Evolutionary conservation across 345 rosid species (phyloP).

Genomic region (Raphanus raphanistrum): DNA sequence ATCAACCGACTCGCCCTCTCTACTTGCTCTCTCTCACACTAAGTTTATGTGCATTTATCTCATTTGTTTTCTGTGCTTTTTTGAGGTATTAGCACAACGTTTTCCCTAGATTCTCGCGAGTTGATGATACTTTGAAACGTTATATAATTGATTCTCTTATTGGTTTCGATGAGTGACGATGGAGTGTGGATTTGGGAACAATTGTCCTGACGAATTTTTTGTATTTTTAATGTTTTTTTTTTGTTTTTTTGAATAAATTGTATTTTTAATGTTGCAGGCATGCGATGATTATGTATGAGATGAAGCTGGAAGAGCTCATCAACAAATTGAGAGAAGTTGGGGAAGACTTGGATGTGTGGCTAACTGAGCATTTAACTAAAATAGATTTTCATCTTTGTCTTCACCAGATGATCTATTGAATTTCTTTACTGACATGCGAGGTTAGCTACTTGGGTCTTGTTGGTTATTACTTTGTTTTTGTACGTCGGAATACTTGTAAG

Average conservation of each 20-base stretch:
- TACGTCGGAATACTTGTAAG: constrained; percentile 67
- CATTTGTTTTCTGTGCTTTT: background rate
- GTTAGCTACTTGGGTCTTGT: constrained; percentile 39
- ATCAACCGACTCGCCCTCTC: constrained; percentile 66
- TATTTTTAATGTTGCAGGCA: constrained; percentile 43
- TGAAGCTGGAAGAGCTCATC: constrained; percentile 67
- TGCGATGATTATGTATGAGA: constrained; percentile 76
- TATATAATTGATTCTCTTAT: background rate
- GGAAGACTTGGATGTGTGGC: constrained; percentile 59
- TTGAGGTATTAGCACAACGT: background rate
- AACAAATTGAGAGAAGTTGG: constrained; percentile 69
- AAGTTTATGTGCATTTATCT: constrained; percentile 48
- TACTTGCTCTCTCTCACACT: constrained; percentile 67
- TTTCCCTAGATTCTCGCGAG: background rate
- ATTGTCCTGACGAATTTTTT: too few species aligned
- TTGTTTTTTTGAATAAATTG: too few species aligned
- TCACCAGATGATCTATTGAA: constrained; percentile 80
- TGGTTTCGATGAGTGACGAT: constrained; percentile 10
- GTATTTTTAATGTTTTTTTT: too few species aligned
- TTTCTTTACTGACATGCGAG: constrained; percentile 80
- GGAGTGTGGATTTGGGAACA: background rate
- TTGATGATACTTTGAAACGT: background rate
- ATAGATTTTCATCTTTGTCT: constrained; percentile 59
- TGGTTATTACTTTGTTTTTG: constrained; percentile 5
- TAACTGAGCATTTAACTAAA: constrained; percentile 59